Percentiles rank a stretch among this genome's conserved stretches.
Conservation (phyloP, 78 protist species). For the Dictyostelium capitatum region DNA sequence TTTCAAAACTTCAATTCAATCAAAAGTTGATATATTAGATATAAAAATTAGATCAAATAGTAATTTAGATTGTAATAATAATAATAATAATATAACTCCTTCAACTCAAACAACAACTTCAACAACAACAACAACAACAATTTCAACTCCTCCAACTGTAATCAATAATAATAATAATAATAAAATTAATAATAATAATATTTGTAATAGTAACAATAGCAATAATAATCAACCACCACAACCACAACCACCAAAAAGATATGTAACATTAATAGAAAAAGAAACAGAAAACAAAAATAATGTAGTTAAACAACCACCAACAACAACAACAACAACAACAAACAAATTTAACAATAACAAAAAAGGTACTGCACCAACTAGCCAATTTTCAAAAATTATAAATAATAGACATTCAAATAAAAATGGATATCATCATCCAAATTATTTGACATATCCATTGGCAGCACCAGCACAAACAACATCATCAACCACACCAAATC, state of each 20-base stretch:
- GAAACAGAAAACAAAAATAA: neutral
- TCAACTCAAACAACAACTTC: conserved; percentile 11
- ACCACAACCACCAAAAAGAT: neutral
- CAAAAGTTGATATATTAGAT: conserved; percentile 1
- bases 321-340: neutral
- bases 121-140: neutral
- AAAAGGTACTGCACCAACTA: neutral
- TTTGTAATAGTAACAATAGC: conserved; percentile 9
- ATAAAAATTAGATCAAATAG: neutral
- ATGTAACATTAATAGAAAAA: conserved; percentile 5
- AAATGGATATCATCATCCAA: neutral
- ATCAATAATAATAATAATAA: no score
- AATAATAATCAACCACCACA: neutral
- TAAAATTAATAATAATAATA: neutral
- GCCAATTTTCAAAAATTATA: neutral
- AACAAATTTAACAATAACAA: neutral
- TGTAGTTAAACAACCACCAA: neutral
- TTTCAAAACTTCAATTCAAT: neutral
- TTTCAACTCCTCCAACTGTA: neutral
- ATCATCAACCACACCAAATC: neutral
- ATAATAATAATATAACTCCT: neutral
- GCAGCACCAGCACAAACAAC: neutral
- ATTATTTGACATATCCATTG: conserved; percentile 21
- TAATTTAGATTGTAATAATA: neutral
- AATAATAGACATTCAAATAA: neutral